A percentile compares a stretch with the other conserved stretches of the same genome.
Conservation (phyloP, 2,329 filamentous ascomycete species). For the Fusarium sp. region DNA sequence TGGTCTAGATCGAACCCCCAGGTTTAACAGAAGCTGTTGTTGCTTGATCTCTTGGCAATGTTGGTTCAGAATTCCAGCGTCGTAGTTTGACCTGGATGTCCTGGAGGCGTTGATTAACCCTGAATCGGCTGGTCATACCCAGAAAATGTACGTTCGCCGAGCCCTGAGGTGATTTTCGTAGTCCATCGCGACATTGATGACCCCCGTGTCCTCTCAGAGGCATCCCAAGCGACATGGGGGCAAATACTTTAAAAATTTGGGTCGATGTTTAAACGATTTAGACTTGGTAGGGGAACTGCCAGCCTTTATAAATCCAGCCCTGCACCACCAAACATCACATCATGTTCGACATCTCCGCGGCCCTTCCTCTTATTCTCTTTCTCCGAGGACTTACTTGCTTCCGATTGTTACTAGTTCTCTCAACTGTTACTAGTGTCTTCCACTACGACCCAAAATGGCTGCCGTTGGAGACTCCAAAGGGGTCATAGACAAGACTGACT, state of each 20-base stretch:
- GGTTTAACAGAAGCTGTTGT: neutral
- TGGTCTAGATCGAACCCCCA: neutral
- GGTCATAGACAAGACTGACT: conserved; percentile 23
- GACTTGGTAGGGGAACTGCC: neutral
- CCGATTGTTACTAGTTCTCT: neutral
- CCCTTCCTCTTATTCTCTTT: neutral
- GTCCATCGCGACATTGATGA: conserved; percentile 39
- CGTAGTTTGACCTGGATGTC: neutral
- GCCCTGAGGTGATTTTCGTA: conserved; percentile 38
- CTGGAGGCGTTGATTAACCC: neutral
- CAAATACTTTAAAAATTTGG: neutral
- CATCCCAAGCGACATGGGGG: neutral
- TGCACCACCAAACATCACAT: conserved; percentile 10
- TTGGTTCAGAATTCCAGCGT: neutral
- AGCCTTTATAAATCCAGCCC: conserved; percentile 36
- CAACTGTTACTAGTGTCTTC: neutral
- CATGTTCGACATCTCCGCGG: conserved; percentile 30
- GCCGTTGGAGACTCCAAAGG: conserved; percentile 1
- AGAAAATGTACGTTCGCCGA: conserved; percentile 3
- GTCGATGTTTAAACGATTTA: neutral
- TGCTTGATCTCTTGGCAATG: neutral
- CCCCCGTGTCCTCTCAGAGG: neutral
- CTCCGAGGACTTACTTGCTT: conserved; percentile 7
- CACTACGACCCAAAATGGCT: conserved; percentile 21
- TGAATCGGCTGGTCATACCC: neutral